Evolutionary conservation across 169 alveolate species (phyloP).

Genomic region (Babesia bigemina): DNA sequence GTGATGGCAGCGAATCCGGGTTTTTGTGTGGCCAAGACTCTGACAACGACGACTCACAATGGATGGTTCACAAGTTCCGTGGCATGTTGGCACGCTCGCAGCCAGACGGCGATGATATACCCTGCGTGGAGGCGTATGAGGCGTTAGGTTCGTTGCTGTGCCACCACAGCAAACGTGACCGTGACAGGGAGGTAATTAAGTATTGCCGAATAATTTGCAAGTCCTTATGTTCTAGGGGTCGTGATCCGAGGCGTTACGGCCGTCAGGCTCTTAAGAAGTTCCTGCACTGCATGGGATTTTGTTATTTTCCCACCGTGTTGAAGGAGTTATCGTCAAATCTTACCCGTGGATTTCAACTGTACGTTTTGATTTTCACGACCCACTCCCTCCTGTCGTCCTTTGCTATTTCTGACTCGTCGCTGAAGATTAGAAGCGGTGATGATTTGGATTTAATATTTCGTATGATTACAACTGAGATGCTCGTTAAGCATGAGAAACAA

Average conservation of each 20-base stretch:
- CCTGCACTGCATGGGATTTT: conserved; percentile 31
- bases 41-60: neutral
- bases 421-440: conserved; percentile 9
- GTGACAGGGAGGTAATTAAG: conserved; percentile 29
- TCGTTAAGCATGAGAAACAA: conserved; percentile 37
- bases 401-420: neutral
- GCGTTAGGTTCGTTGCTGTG: conserved; percentile 43
- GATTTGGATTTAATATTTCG: conserved; percentile 13
- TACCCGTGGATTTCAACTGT: conserved; percentile 49
- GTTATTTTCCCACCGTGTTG: conserved; percentile 19
- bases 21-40: neutral
- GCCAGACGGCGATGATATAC: conserved; percentile 33
- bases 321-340: conserved; percentile 37
- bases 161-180: conserved; percentile 14
- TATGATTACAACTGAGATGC: conserved; percentile 45
- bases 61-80: conserved; percentile 19
- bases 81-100: conserved; percentile 20
- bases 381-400: conserved; percentile 42
- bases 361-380: conserved; percentile 49
- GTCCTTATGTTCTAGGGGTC: conserved; percentile 24
- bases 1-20: neutral
- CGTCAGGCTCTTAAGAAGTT: conserved; percentile 36
- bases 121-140: conserved; percentile 41
- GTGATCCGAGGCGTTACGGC: conserved; percentile 42
- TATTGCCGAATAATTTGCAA: conserved; percentile 43